These are phyloP conservation scores for Ceratocystis albifundus DNA, from an alignment of 2,329 filamentous ascomycete species.

Conservation along the genomic window DNA sequence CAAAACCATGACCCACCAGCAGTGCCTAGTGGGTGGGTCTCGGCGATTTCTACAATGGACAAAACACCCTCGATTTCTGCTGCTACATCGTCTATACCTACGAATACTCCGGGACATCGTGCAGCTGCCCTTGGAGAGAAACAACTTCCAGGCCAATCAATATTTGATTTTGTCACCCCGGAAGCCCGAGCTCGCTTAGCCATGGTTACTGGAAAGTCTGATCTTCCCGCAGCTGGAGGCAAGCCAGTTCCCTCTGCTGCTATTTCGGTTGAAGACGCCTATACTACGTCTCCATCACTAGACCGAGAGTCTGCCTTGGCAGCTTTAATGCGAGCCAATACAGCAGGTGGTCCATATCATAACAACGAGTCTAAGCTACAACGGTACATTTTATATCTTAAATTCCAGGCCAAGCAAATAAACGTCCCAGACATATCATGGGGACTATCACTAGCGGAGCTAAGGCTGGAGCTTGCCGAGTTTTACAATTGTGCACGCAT, in stretches of 20 bases:
- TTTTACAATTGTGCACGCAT: slow-evolving; percentile 56
- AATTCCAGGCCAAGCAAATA: slow-evolving; percentile 33
- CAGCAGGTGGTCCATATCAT: slow-evolving; percentile 66
- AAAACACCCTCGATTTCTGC: not conserved
- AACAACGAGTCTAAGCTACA: slow-evolving; percentile 67
- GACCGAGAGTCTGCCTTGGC: slow-evolving; percentile 57
- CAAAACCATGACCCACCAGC: slow-evolving; percentile 11
- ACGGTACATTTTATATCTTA: slow-evolving; percentile 74
- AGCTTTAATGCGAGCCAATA: slow-evolving; percentile 52
- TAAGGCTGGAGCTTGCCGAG: slow-evolving; percentile 65
- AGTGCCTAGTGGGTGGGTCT: slow-evolving; percentile 17
- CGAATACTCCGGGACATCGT: slow-evolving; percentile 1
- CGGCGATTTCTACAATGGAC: not conserved
- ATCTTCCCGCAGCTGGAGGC: slow-evolving; percentile 66
- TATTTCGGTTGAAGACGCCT: slow-evolving; percentile 50
- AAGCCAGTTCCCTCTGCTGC: slow-evolving; percentile 50
- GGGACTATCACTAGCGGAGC: slow-evolving; percentile 46
- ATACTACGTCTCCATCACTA: slow-evolving; percentile 40
- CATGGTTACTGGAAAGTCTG: slow-evolving; percentile 58
- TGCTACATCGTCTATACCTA: not conserved
- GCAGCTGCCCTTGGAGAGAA: slow-evolving; percentile 51
- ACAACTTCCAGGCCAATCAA: slow-evolving; percentile 75
- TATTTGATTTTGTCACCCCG: slow-evolving; percentile 84
- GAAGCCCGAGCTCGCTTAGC: slow-evolving; percentile 66
- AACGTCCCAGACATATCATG: slow-evolving; percentile 31